These are phyloP conservation scores for Cyclocybe aegerita DNA, from an alignment of 768 basidiomycete genomes.

Conservation along the genomic window DNA sequence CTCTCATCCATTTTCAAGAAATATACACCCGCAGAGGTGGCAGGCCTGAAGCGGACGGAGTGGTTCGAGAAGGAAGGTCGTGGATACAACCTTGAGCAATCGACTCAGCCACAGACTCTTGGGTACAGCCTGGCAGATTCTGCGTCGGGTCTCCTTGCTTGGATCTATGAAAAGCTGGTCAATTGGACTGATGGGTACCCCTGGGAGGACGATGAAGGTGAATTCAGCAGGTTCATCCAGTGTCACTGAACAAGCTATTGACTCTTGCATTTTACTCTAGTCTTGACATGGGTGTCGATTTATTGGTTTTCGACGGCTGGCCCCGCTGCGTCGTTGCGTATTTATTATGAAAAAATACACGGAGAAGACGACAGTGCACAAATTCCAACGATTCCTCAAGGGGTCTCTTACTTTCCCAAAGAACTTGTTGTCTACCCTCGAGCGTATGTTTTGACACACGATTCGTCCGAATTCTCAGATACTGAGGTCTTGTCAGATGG, in stretches of 20 bases:
- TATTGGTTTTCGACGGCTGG: conserved; percentile 61
- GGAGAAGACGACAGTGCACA: conserved; percentile 8
- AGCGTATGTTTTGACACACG: conserved; percentile 19
- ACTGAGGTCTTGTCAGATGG: conserved; percentile 36
- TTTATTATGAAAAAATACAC: conserved; percentile 52
- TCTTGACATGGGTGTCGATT: conserved; percentile 55
- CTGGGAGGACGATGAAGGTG: conserved; percentile 59
- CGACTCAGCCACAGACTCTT: conserved; percentile 50
- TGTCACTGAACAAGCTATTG: neutral
- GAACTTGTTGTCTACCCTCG: conserved; percentile 36
- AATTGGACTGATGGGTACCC: conserved; percentile 51
- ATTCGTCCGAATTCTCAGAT: neutral
- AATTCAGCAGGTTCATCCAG: neutral
- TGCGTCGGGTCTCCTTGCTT: conserved; percentile 52
- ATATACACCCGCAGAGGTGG: conserved; percentile 33
- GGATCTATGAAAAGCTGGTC: conserved; percentile 54
- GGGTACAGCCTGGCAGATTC: conserved; percentile 59
- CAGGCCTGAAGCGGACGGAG: conserved; percentile 26
- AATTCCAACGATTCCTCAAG: conserved; percentile 38
- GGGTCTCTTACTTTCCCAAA: conserved; percentile 52
- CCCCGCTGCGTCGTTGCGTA: conserved; percentile 54
- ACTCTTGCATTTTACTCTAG: conserved; percentile 29
- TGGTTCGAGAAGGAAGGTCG: conserved; percentile 28
- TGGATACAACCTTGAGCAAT: conserved; percentile 41
- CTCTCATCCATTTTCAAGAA: conserved; percentile 22